Conservation (phyloP, 1,284 basidiomycete species). For the Melampsora larici-populina region DNA sequence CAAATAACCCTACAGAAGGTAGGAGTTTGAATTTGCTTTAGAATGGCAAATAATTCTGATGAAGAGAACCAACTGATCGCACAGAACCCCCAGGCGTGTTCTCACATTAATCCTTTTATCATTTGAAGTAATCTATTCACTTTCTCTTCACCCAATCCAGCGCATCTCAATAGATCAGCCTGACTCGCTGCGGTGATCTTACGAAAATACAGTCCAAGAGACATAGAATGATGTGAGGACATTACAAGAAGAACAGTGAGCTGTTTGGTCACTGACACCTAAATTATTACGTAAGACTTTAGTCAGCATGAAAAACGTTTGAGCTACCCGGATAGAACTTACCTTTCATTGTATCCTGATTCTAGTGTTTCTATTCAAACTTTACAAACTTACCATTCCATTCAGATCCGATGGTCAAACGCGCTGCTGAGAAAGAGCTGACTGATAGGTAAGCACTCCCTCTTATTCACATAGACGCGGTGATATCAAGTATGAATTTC, state of each 20-base stretch:
- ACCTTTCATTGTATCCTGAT: too few relatives aligned
- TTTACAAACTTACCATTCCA: not conserved
- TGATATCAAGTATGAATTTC: not conserved
- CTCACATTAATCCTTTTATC: too few relatives aligned
- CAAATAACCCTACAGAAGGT: too few relatives aligned
- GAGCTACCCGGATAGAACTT: constrained; percentile 21
- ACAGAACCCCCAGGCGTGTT: too few relatives aligned
- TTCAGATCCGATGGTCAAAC: constrained; percentile 17
- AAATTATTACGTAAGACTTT: constrained; percentile 26
- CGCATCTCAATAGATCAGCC: constrained; percentile 74
- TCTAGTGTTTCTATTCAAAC: too few relatives aligned
- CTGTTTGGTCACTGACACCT: constrained; percentile 84
- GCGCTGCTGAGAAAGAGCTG: constrained; percentile 35
- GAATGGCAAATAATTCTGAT: too few relatives aligned
- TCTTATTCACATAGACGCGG: not conserved
- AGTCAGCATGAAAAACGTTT: not conserved
- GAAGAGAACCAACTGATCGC: too few relatives aligned
- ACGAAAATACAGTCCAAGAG: constrained; percentile 65
- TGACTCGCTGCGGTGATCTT: constrained; percentile 70
- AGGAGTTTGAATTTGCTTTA: too few relatives aligned
- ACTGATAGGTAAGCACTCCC: constrained; percentile 13
- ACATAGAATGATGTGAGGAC: too few relatives aligned
- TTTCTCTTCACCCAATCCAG: constrained; percentile 92
- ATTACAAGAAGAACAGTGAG: constrained; percentile 89
- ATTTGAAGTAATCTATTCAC: constrained; percentile 70